Evolutionary conservation across 1,139 yeast species (phyloP), one percentile per base, ranked within the genome.

Genomic region (Sugiyamaella paludigena): DNA sequence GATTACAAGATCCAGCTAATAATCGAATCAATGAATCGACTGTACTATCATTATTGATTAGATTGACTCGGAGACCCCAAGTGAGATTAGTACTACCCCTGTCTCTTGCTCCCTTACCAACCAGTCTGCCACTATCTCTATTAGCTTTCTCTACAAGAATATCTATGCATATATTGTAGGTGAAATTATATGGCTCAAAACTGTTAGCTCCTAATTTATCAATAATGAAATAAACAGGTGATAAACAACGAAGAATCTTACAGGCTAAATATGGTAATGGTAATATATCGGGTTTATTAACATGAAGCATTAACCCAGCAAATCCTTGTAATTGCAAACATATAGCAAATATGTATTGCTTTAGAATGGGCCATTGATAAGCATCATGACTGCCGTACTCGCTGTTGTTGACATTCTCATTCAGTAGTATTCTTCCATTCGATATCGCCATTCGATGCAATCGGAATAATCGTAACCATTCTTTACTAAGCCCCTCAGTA

Each of bases 191-290:
- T 16, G 80, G 74, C 46, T 83, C 85, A 62, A 85, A 84, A 1
- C 88, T 88, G 1, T 87, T 84, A 36, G 78, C 76, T 0, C 94
- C 92, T 13, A 84, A 75, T 15, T 79, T 72, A 35, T 78, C 73
- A 11, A 83, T 64, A 6, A 84, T 72, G 57, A 78, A 83, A 53
- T 82, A 77, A 45, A 80, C 51, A 52, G 79, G 70, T 57, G 76
- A 81, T n/a, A 84, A 67, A 5, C 69, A 64, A 37, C 71, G 71
- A 31, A 83, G 59, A 1, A 79, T 67, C 42, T 71, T 69, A 31
- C 73, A 43, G 63, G 73, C 59, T 58, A 70, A 40, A 57, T 65
- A 40, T 57, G 60, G 47, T 12, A 55, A 51, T 1, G 50, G 50
- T 9, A 38, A 40, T 15, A 45, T 44, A 11, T 45, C 31, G 12